Base-by-base conservation (phyloP, 805 yeast genomes). In the Saccharomyces eubayanus region DNA sequence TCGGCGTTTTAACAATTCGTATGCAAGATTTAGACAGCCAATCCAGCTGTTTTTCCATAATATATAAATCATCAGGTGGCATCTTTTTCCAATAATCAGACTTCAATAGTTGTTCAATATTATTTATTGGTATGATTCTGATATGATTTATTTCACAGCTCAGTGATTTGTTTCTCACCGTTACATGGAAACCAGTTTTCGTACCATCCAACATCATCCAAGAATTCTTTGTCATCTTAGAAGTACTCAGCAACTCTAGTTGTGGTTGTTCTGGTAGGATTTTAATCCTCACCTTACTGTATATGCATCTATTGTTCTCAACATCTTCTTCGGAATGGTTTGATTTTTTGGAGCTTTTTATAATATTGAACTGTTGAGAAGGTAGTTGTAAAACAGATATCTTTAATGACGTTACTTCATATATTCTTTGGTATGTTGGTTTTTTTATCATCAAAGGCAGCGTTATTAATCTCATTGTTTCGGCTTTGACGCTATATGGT, bases 401-500 rank as follows among this genome's bases (percentile, higher is more conserved):
- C 1, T 49, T 31, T 8, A 68, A 29, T 1, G 62, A 54, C 12
- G 55, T 51, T 11, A 67, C 54, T 2, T 30, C 40, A 20, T 55
- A 58, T 28, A 51, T 31, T 0, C 49, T 47, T 12, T 56, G 47
- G 10, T 49, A 8, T 2, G 70, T 62, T 1, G 62, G 50, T 16
- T 55, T 57, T n/a, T 53, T 57, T 41, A 67, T 51, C 1, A 51
- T 48, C 8, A 66, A 31, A 2, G 66, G 64, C 10, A 65, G 24
- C 14, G 74, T 66, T 5, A 85, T 63, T 4, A 63, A 57, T 2
- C 70, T 61, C 3, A 69, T 55, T 0, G 78, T 65, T 46, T 66
- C 71, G 1, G 83, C 72, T 50, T 68, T 68, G 9, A 81, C 59
- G 2, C 66, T 60, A 31, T 73, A 62, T 6, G 71, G 73, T 14